Percentiles rank a stretch among this genome's conserved stretches.
phyloP scores from a whole-genome alignment of 768 basidiomycete genomes.

The Russula brevipes region DNA sequence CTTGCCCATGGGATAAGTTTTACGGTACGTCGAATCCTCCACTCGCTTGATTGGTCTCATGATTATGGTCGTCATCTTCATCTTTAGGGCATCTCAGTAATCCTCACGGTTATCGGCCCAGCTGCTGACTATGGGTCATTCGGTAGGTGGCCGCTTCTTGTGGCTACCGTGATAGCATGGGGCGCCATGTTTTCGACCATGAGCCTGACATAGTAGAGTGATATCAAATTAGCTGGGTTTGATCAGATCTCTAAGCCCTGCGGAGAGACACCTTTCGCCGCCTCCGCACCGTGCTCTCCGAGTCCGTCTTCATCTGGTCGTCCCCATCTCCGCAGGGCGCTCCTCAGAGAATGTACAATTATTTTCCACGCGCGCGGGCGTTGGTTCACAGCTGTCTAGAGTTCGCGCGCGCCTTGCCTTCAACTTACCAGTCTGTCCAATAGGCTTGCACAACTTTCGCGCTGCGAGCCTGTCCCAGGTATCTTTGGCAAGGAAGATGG shows the following conservation, averaged over 20 bases:
- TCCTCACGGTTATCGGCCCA: constrained; percentile 71
- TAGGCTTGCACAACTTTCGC: no score
- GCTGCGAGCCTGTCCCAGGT: no score
- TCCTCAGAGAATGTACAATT: no score
- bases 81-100: constrained; percentile 62
- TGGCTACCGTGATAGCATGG: constrained; percentile 72
- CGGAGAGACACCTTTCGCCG: constrained; percentile 13
- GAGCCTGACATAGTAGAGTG: constrained; percentile 42
- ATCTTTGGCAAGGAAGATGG: no score
- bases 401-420: no score
- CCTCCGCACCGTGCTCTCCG: constrained; percentile 13
- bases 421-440: no score
- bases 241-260: neutral
- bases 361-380: no score
- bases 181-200: constrained; percentile 73
- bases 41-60: no score
- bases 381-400: no score
- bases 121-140: constrained; percentile 72
- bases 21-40: no score
- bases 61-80: neutral
- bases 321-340: neutral
- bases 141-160: constrained; percentile 73
- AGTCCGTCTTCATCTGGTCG: constrained; percentile 11
- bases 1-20: no score
- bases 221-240: no score